phyloP scores from a whole-genome alignment of 805 yeast genomes.

The Wickerhamiella australiensis region DNA sequence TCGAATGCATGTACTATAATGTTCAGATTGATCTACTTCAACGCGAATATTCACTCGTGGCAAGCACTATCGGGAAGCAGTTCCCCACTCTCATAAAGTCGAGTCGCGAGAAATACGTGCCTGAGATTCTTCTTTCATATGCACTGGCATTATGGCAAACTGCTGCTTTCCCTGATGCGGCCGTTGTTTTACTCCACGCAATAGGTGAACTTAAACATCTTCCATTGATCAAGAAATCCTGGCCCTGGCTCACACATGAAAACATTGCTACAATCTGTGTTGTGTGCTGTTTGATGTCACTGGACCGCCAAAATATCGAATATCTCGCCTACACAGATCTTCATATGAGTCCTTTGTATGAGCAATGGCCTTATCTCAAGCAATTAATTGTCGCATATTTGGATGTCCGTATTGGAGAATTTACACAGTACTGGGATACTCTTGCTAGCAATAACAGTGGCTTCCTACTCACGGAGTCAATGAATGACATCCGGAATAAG shows the following conservation, averaged over 20 bases:
- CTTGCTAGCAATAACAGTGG: neutral
- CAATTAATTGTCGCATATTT: neutral
- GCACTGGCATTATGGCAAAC: conserved; percentile 10
- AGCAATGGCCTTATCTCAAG: neutral
- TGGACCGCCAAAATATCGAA: conserved; percentile 2
- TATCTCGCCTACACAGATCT: conserved; percentile 4
- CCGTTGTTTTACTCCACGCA: neutral
- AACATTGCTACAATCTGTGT: neutral
- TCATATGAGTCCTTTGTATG: neutral
- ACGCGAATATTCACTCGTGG: conserved; percentile 3
- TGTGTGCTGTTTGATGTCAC: neutral
- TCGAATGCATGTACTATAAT: neutral
- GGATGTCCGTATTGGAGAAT: neutral
- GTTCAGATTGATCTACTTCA: conserved; percentile 10
- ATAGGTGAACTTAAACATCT: neutral
- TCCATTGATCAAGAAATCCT: neutral
- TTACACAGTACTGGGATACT: neutral
- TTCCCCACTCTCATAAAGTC: neutral
- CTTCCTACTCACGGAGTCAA: neutral
- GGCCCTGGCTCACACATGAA: conserved; percentile 7
- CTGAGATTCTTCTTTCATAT: neutral
- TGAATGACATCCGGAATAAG: neutral
- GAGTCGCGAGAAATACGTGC: neutral
- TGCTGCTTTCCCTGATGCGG: neutral
- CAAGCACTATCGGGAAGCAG: neutral